Base-by-base conservation (phyloP, 257 asterid genomes). In the Solanum arcanum region DNA sequence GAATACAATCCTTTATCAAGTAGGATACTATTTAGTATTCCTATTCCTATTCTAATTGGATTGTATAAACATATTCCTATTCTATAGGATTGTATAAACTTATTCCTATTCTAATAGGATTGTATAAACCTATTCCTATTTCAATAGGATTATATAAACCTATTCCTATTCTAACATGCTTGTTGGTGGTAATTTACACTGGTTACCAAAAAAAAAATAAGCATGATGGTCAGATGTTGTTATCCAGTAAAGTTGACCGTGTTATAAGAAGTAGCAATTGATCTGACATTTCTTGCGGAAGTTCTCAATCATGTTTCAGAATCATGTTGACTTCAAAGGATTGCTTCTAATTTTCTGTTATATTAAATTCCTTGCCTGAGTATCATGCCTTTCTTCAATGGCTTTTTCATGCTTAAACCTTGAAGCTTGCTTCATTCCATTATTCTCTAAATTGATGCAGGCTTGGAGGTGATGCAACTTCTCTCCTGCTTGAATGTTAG, bases 381-480 rank as follows among this genome's bases (percentile, higher is more conserved):
- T 12, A 33, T 85, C 14, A 16, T 11, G 66, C 62, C 47, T 85
- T 66, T 12, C 87, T 85, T 85, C 87, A 13, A 68, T n/a, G 68
- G 6, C 8, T 70, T 86, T 86, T 42, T 70, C 12, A 31, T 68
- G 33, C 31, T 27, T 68, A 66, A 85, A 68, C 64, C 8, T 11
- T 44, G 80, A 69, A 85, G 8, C 49, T 66, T 85, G 25, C 62
- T 33, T 25, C 14, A 46, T 25, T 66, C 42, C 42, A 77, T 39
- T 78, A 33, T 74, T 87, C 69, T 60, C 72, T 78, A 49, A 68
- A 89, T 64, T 44, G 82, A n/a, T 72, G 89, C 94, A 97, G 98
- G 98, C 64, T 89, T 97, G 95, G 98, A 95, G 92, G 91, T 95
- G 78, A 88, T 97, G 96, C 99, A 94, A 88, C 94, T 94, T 85